Conservation (phyloP, 73 alveolate species). For the Diophrys appendiculata region DNA sequence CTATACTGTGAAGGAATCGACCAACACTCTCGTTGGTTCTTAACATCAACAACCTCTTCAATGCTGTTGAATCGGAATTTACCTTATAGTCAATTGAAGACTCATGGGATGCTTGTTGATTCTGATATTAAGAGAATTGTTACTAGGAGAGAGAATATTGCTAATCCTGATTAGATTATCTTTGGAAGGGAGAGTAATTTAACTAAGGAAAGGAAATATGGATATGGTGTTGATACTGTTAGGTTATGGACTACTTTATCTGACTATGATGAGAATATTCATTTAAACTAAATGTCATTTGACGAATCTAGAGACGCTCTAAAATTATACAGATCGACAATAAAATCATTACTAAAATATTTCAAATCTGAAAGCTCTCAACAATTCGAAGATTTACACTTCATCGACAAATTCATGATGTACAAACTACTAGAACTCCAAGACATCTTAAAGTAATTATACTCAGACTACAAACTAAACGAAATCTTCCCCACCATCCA, state of each 20-base stretch:
- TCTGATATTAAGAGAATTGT: constrained; percentile 72
- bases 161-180: constrained; percentile 69
- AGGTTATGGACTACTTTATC: constrained; percentile 62
- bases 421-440: not conserved
- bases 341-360: constrained; percentile 11
- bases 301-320: constrained; percentile 25
- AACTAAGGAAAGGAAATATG: constrained; percentile 48
- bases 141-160: constrained; percentile 46
- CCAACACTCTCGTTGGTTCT: constrained; percentile 85
- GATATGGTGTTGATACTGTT: constrained; percentile 80
- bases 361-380: not conserved
- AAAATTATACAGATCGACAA: constrained; percentile 26
- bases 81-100: constrained; percentile 68
- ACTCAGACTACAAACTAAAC: not conserved
- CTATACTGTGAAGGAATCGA: constrained; percentile 92
- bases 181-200: constrained; percentile 49
- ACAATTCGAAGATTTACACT: not conserved
- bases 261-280: constrained; percentile 27
- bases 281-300: not conserved
- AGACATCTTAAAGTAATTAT: not conserved
- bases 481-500: not conserved
- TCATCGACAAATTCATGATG: constrained; percentile 5
- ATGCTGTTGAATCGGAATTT: constrained; percentile 59
- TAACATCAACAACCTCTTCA: constrained; percentile 71
- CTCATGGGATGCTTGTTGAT: constrained; percentile 79